Conservation (phyloP, 352 stramenopile species). For the Globisporangium abappressorium region DNA sequence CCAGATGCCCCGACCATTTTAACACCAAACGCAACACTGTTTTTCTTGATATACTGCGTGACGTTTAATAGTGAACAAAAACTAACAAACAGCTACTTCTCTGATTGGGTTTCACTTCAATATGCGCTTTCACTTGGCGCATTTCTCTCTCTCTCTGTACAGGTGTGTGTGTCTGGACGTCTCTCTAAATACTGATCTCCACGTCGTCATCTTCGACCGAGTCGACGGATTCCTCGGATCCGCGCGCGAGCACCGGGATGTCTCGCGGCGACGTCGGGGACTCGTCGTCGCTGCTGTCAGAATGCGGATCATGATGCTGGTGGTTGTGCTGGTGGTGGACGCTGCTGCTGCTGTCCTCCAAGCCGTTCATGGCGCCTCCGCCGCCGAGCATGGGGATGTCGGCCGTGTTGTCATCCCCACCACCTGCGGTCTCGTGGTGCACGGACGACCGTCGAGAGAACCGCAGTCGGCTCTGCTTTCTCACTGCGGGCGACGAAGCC, state of each 20-base stretch:
- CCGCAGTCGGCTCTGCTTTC: constrained; percentile 1
- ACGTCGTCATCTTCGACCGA: constrained; percentile 22
- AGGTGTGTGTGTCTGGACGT: neutral
- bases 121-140: neutral
- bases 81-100: neutral
- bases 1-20: constrained; percentile 2
- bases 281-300: neutral
- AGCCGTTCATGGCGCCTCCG: neutral
- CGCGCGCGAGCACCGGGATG: constrained; percentile 21
- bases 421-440: neutral
- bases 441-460: constrained; percentile 9
- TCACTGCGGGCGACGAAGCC: neutral
- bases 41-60: constrained; percentile 9
- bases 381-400: constrained; percentile 18
- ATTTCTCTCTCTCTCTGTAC: neutral
- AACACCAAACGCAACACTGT: neutral
- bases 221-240: constrained; percentile 19
- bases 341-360: neutral
- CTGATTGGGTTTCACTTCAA: neutral
- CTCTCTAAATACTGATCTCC: constrained; percentile 20
- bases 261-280: constrained; percentile 11
- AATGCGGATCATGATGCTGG: neutral
- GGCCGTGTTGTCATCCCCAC: constrained; percentile 2
- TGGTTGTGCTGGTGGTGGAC: neutral
- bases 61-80: constrained; percentile 13